Base-by-base conservation (phyloP, 1,284 basidiomycete species). In the Omphalotus olearius region DNA sequence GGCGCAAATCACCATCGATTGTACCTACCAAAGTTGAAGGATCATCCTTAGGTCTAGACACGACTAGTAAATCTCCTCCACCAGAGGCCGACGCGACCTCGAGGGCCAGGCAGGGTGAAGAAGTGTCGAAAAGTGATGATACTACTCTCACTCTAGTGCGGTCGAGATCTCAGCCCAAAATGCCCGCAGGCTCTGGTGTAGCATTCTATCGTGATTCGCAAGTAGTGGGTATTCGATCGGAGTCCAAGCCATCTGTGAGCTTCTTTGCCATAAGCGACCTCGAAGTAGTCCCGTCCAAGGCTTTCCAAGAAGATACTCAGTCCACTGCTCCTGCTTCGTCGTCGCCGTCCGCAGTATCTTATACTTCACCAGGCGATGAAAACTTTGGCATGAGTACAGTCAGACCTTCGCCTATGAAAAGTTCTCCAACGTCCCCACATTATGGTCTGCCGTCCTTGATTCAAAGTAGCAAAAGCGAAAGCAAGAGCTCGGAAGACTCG, bases 181-280 rank as follows among this genome's bases (percentile, higher is more conserved):
- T 82, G 73, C 82, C 85, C 44, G 74, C 69, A 49, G 85, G 83
- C n/a, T 79, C 81, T 40, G 76, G 77, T 48, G 82, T 91, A 50
- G 85, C 82, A 23, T 88, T 88, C 66, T 83, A 84, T 64, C 82
- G 82, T 41, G 77, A 81, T 60, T 78, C 77, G 4, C 72, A 73
- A 28, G 70, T 78, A 38, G 75, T 80, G 52, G 62, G 66, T 17
- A 70, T 73, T 37, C 69, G 68, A 53, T 69, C 72, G 48, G 71
- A 78, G 55, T 59, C 68, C 6, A 74, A 71, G 49, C 62, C 72
- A 16, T 57, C 70, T 11, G 82, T 85, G 52, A 81, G 78, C 56
- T 91, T 92, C 67, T 87, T 82, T 47, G 85, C 91, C 37, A 76
- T 71, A 47, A 91, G 87, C 62, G 89, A 91, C 64, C 62, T 91